Evolutionary conservation across 2,329 filamentous ascomycete species (phyloP).

Genomic region (Bertia moriformis): DNA sequence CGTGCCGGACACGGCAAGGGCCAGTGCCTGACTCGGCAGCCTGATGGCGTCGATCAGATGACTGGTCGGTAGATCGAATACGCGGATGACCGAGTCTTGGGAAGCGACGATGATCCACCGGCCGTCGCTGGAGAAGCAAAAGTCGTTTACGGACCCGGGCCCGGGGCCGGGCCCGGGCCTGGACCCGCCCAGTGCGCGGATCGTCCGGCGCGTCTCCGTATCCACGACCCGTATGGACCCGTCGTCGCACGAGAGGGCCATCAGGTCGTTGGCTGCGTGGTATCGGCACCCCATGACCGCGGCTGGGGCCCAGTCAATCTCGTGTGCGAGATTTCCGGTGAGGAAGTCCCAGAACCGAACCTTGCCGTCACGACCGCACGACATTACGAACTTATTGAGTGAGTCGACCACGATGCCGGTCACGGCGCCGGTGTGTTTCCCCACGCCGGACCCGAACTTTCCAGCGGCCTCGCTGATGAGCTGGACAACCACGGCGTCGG

Average conservation of each 20-base stretch:
- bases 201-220: constrained; percentile 74
- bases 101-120: constrained; percentile 86
- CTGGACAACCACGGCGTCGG: too few species aligned
- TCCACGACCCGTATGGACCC: constrained; percentile 78
- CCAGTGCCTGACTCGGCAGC: constrained; percentile 63
- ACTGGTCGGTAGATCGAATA: constrained; percentile 92
- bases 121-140: constrained; percentile 82
- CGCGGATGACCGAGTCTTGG: constrained; percentile 62
- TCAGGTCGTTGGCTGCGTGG: constrained; percentile 68
- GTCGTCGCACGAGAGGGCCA: constrained; percentile 82
- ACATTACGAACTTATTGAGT: constrained; percentile 75
- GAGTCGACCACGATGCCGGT: constrained; percentile 79
- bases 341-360: constrained; percentile 84
- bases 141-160: constrained; percentile 60
- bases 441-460: constrained; percentile 31
- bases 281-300: constrained; percentile 65
- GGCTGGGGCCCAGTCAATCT: constrained; percentile 73
- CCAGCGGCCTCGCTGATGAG: too few species aligned
- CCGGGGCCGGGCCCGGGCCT: too few species aligned
- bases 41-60: constrained; percentile 88
- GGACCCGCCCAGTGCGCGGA: constrained; percentile 77
- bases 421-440: constrained; percentile 65
- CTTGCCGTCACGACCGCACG: constrained; percentile 77
- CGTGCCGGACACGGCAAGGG: constrained; percentile 73
- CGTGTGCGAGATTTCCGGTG: constrained; percentile 62